phyloP scores from a whole-genome alignment of 306 rosid species.

The Boehmeria nivea region DNA sequence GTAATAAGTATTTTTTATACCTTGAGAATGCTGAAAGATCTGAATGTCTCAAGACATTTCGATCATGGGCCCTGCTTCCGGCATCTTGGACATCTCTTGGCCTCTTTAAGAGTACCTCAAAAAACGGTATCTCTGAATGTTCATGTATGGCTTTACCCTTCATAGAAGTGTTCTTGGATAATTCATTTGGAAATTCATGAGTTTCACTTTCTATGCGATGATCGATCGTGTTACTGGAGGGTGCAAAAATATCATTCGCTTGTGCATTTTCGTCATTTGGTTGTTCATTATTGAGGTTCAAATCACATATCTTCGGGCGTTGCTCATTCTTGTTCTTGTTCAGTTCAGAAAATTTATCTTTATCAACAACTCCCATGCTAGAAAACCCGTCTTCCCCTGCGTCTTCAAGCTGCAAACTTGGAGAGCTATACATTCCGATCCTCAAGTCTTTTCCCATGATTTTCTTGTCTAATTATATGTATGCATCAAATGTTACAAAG shows the following conservation, averaged over 20 bases:
- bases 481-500: neutral
- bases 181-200: no score
- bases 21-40: slow-evolving; percentile 57
- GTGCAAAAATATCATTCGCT: no score
- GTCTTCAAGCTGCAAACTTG: slow-evolving; percentile 14
- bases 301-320: no score
- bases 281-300: no score
- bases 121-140: slow-evolving; percentile 46
- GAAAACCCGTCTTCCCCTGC: slow-evolving; percentile 10
- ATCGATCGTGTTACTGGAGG: no score
- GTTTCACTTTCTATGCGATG: no score
- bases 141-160: no score
- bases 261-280: no score
- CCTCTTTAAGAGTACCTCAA: slow-evolving; percentile 47
- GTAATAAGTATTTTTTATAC: no score
- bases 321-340: no score
- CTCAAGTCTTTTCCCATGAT: slow-evolving; percentile 48
- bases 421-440: slow-evolving; percentile 28
- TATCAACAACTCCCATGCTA: neutral
- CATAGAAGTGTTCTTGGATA: no score
- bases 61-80: slow-evolving; percentile 38
- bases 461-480: slow-evolving; percentile 30
- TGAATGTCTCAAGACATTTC: slow-evolving; percentile 46
- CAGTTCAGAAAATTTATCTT: slow-evolving; percentile 16
- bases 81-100: slow-evolving; percentile 37